Percentiles rank a stretch among this genome's conserved stretches.
Evolutionary conservation across 1,139 yeast genomes (phyloP).

Genomic region (Hanseniaspora gamundiae): DNA sequence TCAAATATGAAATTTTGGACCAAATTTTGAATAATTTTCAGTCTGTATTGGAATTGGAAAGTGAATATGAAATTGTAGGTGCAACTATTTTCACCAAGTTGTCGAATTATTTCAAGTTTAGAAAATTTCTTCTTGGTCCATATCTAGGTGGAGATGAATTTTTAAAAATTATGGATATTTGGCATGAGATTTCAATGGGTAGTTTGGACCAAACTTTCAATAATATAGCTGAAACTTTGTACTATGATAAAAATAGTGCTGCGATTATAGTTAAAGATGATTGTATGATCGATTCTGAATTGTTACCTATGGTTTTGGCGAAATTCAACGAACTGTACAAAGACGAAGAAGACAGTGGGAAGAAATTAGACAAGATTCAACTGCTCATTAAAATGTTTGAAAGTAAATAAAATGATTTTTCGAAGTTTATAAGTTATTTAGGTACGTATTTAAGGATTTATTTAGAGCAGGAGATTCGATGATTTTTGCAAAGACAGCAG

Average conservation of each 20-base stretch:
- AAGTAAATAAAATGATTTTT: no score
- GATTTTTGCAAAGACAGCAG: no score
- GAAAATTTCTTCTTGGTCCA: conserved; percentile 15
- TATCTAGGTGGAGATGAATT: conserved; percentile 12
- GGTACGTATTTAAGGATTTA: no score
- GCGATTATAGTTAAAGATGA: not conserved
- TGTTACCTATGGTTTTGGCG: not conserved
- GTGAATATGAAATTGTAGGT: conserved; percentile 7
- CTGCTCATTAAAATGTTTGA: no score
- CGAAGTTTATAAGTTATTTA: no score
- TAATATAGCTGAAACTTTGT: conserved; percentile 21
- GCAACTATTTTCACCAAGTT: conserved; percentile 12
- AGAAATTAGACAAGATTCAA: not conserved
- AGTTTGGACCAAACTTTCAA: conserved; percentile 19
- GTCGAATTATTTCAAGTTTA: conserved; percentile 18
- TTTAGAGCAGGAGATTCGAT: no score
- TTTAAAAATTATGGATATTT: conserved; percentile 15
- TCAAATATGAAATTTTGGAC: conserved; percentile 14
- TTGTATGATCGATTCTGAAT: not conserved
- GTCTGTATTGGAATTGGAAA: conserved; percentile 15
- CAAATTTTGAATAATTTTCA: conserved; percentile 22
- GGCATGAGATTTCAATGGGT: conserved; percentile 14
- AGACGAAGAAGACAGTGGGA: not conserved
- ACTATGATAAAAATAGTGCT: conserved; percentile 4
- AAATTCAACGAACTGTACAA: not conserved